Base-by-base conservation (phyloP, 495 filamentous ascomycete genomes). In the Aspergillus sparsus region DNA sequence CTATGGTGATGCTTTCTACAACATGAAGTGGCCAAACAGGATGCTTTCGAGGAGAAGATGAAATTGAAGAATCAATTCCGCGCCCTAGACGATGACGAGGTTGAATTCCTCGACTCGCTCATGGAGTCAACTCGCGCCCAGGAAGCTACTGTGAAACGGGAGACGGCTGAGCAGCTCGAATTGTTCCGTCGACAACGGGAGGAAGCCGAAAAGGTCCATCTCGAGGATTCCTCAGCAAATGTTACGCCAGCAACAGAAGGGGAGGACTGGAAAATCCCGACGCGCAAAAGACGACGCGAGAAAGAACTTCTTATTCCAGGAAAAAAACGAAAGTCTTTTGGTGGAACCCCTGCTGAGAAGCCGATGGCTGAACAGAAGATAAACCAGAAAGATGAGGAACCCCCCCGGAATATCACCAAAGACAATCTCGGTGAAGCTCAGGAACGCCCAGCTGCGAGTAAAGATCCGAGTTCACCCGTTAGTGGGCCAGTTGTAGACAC, bases 41-140 rank as follows among this genome's bases (percentile, higher is more conserved):
- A 96, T 67, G 92, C 91, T 52, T 96, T 97, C 72, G 93, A 97
- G 73, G 95, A 98, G 73, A 87, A 89, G 63, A 84, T 84, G 57
- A 84, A 87, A 60, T 72, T 98, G 47, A 89, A 89, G 72, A 97
- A 98, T 71, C 94, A 98, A 77, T 98, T 97, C 77, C 88, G 92
- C 55, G 83, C 91, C 8, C 83, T 98, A 39, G 92, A 98, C 67
- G 91, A 96, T 61, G 93, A 95, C 66, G 94, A 98, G 74, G 83
- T 94, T 60, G 93, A 96, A 4, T 98, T 96, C 67, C 74, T 98
- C 13, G 92, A 95, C 58, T 87, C 83, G 2, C 83, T 96, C 13
- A 74, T 87, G 35, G 88, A 89, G 62, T 83, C 80, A 42, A 87
- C 83, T 33, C 75, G 88, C 18, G 81, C 77, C 11, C 85, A 92